phyloP scores from a whole-genome alignment of 495 filamentous ascomycete genomes.

The Penicillium steckii region DNA sequence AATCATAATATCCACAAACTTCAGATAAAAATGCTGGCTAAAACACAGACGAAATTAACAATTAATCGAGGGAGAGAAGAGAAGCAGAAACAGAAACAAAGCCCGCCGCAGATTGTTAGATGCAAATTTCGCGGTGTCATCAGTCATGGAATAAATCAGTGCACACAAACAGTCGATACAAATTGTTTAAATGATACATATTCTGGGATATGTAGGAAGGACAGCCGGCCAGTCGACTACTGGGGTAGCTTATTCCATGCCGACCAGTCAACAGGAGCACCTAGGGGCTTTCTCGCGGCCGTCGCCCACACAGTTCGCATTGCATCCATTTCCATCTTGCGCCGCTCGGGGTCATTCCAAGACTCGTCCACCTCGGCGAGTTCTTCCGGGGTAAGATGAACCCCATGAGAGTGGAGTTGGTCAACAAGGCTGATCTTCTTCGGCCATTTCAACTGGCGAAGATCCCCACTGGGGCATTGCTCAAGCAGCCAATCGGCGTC shows the following conservation, averaged over 20 bases:
- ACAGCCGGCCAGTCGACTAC: background rate
- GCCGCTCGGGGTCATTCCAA: background rate
- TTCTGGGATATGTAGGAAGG: no score
- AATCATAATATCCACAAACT: no score
- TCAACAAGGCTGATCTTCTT: background rate
- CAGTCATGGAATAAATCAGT: background rate
- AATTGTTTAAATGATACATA: background rate
- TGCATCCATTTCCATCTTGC: background rate
- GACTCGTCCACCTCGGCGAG: background rate
- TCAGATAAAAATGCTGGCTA: no score
- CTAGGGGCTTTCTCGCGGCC: background rate
- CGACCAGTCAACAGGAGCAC: background rate
- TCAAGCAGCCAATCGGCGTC: constrained; percentile 6
- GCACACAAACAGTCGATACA: background rate
- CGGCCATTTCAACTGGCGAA: background rate
- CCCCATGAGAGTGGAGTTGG: background rate
- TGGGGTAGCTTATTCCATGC: background rate
- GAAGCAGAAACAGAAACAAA: background rate
- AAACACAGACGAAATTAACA: no score
- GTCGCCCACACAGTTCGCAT: background rate
- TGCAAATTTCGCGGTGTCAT: background rate
- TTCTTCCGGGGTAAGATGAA: background rate
- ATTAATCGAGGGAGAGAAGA: background rate
- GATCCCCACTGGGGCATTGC: background rate
- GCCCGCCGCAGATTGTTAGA: background rate